Percentiles rank a stretch among this genome's conserved stretches.
Conservation (phyloP, 192 early-diverging fungal species). For the Martensiomyces pterosporus region DNA sequence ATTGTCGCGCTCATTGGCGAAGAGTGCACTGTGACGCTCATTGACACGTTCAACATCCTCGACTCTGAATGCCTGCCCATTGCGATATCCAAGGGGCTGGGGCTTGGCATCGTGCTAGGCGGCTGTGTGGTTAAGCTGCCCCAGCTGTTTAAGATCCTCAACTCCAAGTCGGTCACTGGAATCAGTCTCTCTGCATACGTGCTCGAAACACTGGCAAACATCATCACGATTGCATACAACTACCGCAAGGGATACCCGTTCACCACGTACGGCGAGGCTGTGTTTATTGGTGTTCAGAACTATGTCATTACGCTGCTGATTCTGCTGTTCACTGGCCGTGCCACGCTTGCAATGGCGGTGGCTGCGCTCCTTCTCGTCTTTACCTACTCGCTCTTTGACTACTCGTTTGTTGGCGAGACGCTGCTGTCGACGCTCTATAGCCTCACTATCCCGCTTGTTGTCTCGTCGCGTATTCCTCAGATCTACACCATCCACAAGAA, state of each 20-base stretch:
- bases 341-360: constrained; percentile 16
- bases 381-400: constrained; percentile 54
- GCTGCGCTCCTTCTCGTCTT: constrained; percentile 44
- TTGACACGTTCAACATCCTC: constrained; percentile 68
- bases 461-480: constrained; percentile 86
- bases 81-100: constrained; percentile 83
- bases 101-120: constrained; percentile 89
- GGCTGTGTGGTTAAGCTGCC: constrained; percentile 94
- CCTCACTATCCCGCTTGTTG: constrained; percentile 70
- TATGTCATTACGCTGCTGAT: constrained; percentile 70
- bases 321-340: constrained; percentile 53
- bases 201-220: constrained; percentile 78
- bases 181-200: constrained; percentile 75
- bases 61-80: constrained; percentile 76
- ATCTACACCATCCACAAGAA: constrained; percentile 80
- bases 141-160: constrained; percentile 89
- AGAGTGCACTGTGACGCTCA: constrained; percentile 67
- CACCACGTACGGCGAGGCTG: constrained; percentile 79
- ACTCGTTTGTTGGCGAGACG: constrained; percentile 37
- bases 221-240: constrained; percentile 84
- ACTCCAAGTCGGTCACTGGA: constrained; percentile 66
- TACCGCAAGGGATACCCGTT: constrained; percentile 78
- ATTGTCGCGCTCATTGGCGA: constrained; percentile 73
- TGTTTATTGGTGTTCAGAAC: constrained; percentile 86
- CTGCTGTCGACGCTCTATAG: constrained; percentile 67